Percentiles rank a stretch among this genome's conserved stretches.
Conservation (phyloP, 176 grass and related monocot genomes). For the Carex cristatella region DNA sequence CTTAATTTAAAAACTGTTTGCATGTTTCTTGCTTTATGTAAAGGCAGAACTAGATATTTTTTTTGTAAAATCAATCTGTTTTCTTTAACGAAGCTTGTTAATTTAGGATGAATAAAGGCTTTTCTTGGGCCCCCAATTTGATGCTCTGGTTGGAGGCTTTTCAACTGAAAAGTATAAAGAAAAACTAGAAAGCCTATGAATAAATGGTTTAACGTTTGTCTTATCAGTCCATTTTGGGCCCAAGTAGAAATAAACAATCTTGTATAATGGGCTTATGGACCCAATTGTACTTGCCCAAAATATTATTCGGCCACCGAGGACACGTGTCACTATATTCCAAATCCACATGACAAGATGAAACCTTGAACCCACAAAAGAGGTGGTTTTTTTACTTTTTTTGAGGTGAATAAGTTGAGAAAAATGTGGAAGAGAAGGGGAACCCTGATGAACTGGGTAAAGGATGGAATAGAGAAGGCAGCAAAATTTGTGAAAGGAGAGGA, state of each 20-base stretch:
- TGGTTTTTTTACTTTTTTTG: not conserved
- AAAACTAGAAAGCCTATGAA: not conserved
- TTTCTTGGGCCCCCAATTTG: not conserved
- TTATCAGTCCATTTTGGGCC: not conserved
- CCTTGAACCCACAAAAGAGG: not conserved
- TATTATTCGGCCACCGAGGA: not conserved
- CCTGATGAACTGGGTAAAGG: slow-evolving; percentile 40
- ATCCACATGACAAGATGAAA: not conserved
- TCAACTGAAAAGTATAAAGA: not conserved
- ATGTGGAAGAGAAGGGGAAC: slow-evolving; percentile 15
- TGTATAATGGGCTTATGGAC: not conserved
- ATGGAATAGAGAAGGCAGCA: slow-evolving; percentile 17
- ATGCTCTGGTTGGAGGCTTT: not conserved
- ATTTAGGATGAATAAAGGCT: not conserved
- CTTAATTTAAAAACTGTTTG: not conserved
- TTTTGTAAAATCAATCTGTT: not conserved
- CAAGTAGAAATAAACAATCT: not conserved
- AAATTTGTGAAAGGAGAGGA: slow-evolving; percentile 17
- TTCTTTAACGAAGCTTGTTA: not conserved
- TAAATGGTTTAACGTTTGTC: not conserved
- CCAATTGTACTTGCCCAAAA: not conserved
- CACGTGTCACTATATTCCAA: not conserved
- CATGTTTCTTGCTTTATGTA: not conserved
- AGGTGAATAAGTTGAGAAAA: not conserved
- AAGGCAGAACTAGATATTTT: not conserved